These are phyloP conservation scores for Physcomitrium patens DNA, from an alignment of 225 moss, liverwort and hornwort genomes.

Conservation along the genomic window DNA sequence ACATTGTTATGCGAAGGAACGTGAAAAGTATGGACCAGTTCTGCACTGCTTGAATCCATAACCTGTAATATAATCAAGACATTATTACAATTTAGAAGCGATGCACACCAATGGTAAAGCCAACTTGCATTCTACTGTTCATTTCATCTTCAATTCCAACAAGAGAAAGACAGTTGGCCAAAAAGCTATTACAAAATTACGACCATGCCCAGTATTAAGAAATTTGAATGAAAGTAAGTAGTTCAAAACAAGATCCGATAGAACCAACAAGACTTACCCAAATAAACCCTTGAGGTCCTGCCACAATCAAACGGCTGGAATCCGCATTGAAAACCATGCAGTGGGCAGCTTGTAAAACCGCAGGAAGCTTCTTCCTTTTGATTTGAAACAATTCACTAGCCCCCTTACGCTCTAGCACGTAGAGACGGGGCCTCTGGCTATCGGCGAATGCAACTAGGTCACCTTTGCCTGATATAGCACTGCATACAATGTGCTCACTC, in stretches of 20 bases:
- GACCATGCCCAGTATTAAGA: neutral
- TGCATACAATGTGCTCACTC: conserved; percentile 81
- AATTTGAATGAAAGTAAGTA: neutral
- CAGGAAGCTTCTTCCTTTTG: conserved; percentile 71
- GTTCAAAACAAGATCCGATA: neutral
- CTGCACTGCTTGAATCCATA: conserved; percentile 54
- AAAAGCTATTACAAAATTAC: neutral
- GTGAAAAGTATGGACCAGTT: conserved; percentile 68
- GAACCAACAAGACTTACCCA: conserved; percentile 34
- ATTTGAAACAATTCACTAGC: conserved; percentile 35
- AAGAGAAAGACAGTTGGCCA: neutral
- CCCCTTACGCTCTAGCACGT: conserved; percentile 57
- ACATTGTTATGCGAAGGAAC: conserved; percentile 35
- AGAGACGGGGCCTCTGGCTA: conserved; percentile 77
- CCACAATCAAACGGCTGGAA: conserved; percentile 70
- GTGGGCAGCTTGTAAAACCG: conserved; percentile 60
- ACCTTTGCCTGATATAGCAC: conserved; percentile 90
- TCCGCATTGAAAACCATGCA: conserved; percentile 87
- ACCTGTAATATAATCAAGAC: conserved; percentile 55
- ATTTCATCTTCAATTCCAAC: neutral
- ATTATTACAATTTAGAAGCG: conserved; percentile 11
- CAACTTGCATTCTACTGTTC: neutral
- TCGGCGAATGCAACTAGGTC: conserved; percentile 79
- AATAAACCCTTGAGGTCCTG: conserved; percentile 52
- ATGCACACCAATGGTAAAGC: neutral